Conservation (phyloP, 1,284 basidiomycete species). For the Sanghuangporus baumii region DNA sequence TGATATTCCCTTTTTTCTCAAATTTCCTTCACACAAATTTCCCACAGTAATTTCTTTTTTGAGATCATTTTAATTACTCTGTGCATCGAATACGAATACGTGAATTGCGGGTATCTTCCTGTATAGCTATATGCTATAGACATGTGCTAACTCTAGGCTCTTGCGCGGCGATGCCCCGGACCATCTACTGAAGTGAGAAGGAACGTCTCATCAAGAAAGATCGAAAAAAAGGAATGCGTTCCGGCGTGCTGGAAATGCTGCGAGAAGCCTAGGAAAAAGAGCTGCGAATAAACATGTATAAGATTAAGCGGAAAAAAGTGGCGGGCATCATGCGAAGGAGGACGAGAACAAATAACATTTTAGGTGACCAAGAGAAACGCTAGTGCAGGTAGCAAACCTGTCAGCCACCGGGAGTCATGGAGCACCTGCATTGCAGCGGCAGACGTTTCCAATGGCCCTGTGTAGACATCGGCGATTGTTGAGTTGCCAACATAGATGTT, state of each 20-base stretch:
- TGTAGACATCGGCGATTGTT: conserved; percentile 11
- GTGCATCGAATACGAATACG: too few relatives aligned
- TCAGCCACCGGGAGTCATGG: not conserved
- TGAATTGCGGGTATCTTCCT: too few relatives aligned
- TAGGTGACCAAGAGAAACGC: not conserved
- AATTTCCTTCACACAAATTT: not conserved
- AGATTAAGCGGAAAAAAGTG: not conserved
- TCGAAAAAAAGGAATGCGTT: not conserved
- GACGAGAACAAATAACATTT: not conserved
- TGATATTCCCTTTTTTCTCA: not conserved
- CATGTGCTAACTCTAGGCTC: too few relatives aligned
- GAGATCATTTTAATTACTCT: too few relatives aligned
- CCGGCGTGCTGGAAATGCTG: not conserved
- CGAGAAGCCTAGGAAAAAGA: not conserved
- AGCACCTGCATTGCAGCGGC: too few relatives aligned
- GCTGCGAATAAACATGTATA: not conserved
- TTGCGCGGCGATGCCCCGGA: too few relatives aligned
- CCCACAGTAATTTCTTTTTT: not conserved
- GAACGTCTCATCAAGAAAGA: not conserved
- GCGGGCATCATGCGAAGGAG: not conserved
- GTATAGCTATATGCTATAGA: too few relatives aligned
- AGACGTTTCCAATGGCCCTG: not conserved
- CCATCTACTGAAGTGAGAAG: too few relatives aligned
- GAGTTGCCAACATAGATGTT: conserved; percentile 15
- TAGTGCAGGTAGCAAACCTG: not conserved